Conservation (phyloP, 1,139 yeast species). For the Scheffersomyces lignicola region DNA sequence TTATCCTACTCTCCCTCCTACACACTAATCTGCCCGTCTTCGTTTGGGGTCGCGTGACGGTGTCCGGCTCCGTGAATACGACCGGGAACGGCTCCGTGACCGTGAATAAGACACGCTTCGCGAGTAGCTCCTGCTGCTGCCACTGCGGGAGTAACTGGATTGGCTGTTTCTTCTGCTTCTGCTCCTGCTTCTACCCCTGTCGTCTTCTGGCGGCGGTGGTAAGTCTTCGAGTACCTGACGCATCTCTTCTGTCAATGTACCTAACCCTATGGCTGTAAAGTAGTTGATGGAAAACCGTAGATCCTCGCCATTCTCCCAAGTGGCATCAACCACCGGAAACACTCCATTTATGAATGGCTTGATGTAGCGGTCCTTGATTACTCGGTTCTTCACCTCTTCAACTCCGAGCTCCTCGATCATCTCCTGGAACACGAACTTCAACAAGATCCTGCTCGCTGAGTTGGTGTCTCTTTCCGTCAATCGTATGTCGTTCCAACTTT, state of each 20-base stretch:
- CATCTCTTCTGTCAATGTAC: conserved; percentile 80
- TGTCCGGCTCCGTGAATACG: conserved; percentile 3
- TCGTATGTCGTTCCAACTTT: conserved; percentile 55
- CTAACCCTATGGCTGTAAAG: conserved; percentile 91
- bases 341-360: conserved; percentile 49
- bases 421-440: conserved; percentile 80
- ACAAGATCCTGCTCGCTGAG: conserved; percentile 77
- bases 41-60: conserved; percentile 1
- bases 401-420: conserved; percentile 78
- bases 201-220: conserved; percentile 18
- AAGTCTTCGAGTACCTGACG: conserved; percentile 48
- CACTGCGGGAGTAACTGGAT: conserved; percentile 16
- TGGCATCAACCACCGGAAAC: conserved; percentile 43
- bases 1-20: too few species aligned
- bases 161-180: conserved; percentile 11
- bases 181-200: conserved; percentile 21
- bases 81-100: not conserved
- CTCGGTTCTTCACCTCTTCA: conserved; percentile 42
- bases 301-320: conserved; percentile 53
- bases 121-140: conserved; percentile 16
- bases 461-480: conserved; percentile 74
- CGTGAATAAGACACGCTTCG: conserved; percentile 15
- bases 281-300: conserved; percentile 81
- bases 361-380: conserved; percentile 48
- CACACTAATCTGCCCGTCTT: not conserved